Percentiles rank a stretch among this genome's conserved stretches.
phyloP scores from a whole-genome alignment of 331 rosid species.

The Malus hybrid region DNA sequence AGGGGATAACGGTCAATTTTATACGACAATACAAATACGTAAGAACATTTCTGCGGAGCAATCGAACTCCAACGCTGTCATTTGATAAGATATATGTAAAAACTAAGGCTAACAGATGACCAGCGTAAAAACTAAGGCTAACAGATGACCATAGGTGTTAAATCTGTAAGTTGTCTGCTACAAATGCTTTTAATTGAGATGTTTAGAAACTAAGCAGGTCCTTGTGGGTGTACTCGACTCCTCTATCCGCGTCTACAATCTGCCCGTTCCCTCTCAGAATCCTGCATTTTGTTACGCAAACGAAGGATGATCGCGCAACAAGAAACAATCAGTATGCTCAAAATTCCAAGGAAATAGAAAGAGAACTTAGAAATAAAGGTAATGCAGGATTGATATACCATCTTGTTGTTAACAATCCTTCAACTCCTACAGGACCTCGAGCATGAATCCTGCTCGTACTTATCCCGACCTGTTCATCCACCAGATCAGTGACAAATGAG shows the following conservation, averaged over 20 bases:
- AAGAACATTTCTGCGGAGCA: conserved; percentile 6
- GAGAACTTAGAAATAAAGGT: neutral
- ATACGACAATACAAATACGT: neutral
- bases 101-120: conserved; percentile 8
- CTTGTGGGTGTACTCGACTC: conserved; percentile 44
- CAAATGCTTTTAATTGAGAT: conserved; percentile 3
- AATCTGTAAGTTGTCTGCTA: conserved; percentile 7
- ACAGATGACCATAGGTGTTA: conserved; percentile 7
- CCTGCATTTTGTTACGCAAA: conserved; percentile 45
- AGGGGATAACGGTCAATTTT: conserved; percentile 7
- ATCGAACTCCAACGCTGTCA: conserved; percentile 10
- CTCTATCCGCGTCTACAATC: conserved; percentile 62
- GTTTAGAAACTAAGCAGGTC: conserved; percentile 21
- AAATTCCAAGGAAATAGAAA: neutral
- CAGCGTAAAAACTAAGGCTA: conserved; percentile 1
- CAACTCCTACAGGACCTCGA: conserved; percentile 92
- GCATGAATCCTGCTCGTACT: conserved; percentile 74
- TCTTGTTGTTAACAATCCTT: conserved; percentile 71
- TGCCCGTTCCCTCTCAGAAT: conserved; percentile 72
- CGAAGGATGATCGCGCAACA: neutral
- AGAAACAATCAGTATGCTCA: neutral
- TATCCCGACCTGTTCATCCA: conserved; percentile 60
- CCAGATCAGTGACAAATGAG: neutral
- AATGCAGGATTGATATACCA: conserved; percentile 43
- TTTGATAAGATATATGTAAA: neutral